These are phyloP conservation scores for Diaporthe velutina DNA, from an alignment of 2,329 filamentous ascomycete genomes.

Conservation along the genomic window DNA sequence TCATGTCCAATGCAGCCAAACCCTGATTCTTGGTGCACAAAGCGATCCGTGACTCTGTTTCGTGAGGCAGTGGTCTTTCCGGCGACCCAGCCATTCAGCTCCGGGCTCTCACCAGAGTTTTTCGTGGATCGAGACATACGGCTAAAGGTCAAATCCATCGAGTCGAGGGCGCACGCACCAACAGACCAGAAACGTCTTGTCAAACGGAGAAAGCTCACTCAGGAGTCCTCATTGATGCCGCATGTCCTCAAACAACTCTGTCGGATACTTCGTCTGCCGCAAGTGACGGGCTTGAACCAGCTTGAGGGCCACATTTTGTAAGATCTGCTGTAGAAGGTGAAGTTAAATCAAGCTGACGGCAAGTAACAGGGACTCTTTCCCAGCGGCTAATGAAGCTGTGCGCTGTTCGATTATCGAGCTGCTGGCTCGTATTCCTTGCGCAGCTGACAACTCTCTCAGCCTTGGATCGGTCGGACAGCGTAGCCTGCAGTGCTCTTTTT, in stretches of 20 bases:
- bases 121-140: slow-evolving; percentile 34
- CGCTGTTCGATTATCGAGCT: slow-evolving; percentile 52
- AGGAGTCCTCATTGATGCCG: slow-evolving; percentile 3
- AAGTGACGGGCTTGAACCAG: background rate
- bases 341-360: background rate
- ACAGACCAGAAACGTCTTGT: slow-evolving; percentile 1
- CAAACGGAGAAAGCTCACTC: slow-evolving; percentile 32
- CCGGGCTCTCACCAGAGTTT: slow-evolving; percentile 9
- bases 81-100: slow-evolving; percentile 9
- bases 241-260: slow-evolving; percentile 25
- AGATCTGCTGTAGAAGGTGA: background rate
- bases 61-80: slow-evolving; percentile 21
- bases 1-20: background rate
- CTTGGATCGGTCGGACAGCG: slow-evolving; percentile 35
- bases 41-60: slow-evolving; percentile 35
- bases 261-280: slow-evolving; percentile 15
- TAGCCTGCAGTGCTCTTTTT: slow-evolving; percentile 43
- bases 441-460: slow-evolving; percentile 60
- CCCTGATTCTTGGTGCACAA: background rate
- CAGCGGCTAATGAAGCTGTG: slow-evolving; percentile 40
- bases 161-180: slow-evolving; percentile 12
- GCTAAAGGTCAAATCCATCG: slow-evolving; percentile 14
- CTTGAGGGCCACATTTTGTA: slow-evolving; percentile 34
- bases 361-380: slow-evolving; percentile 40
- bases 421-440: slow-evolving; percentile 70